These are phyloP conservation scores for Endocladia muricata DNA, from an alignment of 31 red algal genomes.

Conservation along the genomic window DNA sequence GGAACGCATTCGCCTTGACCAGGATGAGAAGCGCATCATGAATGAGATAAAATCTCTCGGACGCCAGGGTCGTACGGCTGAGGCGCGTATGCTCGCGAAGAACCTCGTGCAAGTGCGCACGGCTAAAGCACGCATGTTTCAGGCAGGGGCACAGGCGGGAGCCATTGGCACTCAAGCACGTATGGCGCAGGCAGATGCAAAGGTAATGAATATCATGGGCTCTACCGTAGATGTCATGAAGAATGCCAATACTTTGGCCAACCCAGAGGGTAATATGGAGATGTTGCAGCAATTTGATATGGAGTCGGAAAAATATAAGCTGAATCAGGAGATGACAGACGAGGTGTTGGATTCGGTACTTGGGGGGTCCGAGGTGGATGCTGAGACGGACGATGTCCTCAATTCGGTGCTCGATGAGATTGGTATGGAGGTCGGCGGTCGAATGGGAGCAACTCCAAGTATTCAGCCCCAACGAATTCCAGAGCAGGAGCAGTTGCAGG, in stretches of 20 bases:
- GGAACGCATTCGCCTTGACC: slow-evolving; percentile 54
- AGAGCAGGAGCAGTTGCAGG: slow-evolving; percentile 26
- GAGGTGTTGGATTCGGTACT: slow-evolving; percentile 77
- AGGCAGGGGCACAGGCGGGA: slow-evolving; percentile 45
- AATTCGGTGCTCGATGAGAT: slow-evolving; percentile 81
- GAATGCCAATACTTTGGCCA: slow-evolving; percentile 56
- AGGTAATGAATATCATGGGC: slow-evolving; percentile 60
- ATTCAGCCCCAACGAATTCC: slow-evolving; percentile 8
- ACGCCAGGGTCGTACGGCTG: slow-evolving; percentile 35
- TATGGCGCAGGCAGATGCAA: slow-evolving; percentile 62
- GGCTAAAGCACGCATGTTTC: slow-evolving; percentile 49
- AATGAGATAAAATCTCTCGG: slow-evolving; percentile 54
- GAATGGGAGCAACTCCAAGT: slow-evolving; percentile 23
- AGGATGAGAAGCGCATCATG: slow-evolving; percentile 50
- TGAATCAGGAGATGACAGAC: slow-evolving; percentile 81
- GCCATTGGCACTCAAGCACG: slow-evolving; percentile 54
- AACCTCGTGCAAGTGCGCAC: slow-evolving; percentile 66
- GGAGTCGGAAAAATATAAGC: slow-evolving; percentile 61
- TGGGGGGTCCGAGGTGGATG: slow-evolving; percentile 72
- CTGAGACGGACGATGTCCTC: slow-evolving; percentile 83
- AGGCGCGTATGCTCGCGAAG: slow-evolving; percentile 77
- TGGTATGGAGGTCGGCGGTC: slow-evolving; percentile 58
- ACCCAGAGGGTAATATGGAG: slow-evolving; percentile 43
- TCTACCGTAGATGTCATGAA: slow-evolving; percentile 47
- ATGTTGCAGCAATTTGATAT: slow-evolving; percentile 81